Base-by-base conservation (phyloP, 768 basidiomycete species). In the Pulveroboletus frians region DNA sequence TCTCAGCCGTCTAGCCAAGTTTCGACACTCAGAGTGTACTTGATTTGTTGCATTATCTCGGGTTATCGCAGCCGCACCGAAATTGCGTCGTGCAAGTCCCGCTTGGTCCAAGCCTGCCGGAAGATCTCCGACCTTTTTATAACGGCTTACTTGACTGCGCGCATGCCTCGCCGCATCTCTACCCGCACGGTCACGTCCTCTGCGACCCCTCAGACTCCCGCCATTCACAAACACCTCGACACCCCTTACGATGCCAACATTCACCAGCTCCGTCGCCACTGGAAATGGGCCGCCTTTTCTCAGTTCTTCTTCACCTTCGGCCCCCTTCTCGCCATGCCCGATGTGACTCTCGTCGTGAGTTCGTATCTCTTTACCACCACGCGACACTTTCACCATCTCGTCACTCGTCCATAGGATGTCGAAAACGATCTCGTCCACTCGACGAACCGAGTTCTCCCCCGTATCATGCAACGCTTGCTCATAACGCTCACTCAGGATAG, bases 251-350 rank as follows among this genome's bases (percentile, higher is more conserved):
- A 71, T 43, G 56, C 59, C 57, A 72, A 80, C 58, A 65, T 85
- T 45, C 52, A 64, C 39, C 61, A 71, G 26, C 83, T 96, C 44
- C 77, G 92, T 48, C 81, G 73, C 50, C 80, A 91, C 55, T 94
- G 90, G 90, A 84, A 88, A 75, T 95, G 91, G 91, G 92, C 92
- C 5, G 86, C 85, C 21, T 87, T 93, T 68, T 79, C 80, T 68
- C 91, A 94, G 66, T 94, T 95, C 76, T 85, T 90, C 70, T 85
- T 78, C 66, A 91, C 86, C 23, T 95, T 94, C 71, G 75, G 78
- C 41, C 77, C 78, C 43, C 74, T 93, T 49, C 79, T 94, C 55
- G 74, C 81, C 34, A 76, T 86, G 72, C 69, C 77, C 38, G 86
- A 88, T 60, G 78, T 92, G 53, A 74, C 87, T 37, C 69, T 89